phyloP scores from a whole-genome alignment of 2,329 filamentous ascomycete genomes.

The Botrytis squamosa region DNA sequence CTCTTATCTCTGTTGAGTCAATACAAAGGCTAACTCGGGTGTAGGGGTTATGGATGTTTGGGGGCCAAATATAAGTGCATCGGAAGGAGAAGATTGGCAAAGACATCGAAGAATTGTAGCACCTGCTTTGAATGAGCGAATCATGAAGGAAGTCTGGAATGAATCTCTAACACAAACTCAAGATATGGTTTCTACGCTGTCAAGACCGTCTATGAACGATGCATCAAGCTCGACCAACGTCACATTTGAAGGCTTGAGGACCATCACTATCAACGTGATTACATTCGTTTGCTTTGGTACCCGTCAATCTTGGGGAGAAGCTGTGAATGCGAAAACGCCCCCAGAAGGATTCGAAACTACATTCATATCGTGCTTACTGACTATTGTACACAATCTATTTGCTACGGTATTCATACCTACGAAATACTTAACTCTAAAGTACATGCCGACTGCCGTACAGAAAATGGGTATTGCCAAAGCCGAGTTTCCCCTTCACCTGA shows the following conservation, averaged over 20 bases:
- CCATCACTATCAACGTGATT: constrained; percentile 51
- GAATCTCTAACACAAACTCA: constrained; percentile 39
- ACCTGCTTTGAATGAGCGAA: constrained; percentile 45
- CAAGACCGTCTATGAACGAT: constrained; percentile 32
- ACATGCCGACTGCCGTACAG: background rate
- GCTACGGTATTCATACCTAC: constrained; percentile 12
- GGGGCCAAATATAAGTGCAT: constrained; percentile 20
- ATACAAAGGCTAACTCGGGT: background rate
- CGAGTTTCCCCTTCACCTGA: constrained; percentile 5
- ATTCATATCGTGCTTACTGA: constrained; percentile 17
- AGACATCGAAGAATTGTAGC: constrained; percentile 45
- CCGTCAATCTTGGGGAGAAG: constrained; percentile 22
- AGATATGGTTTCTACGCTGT: constrained; percentile 35
- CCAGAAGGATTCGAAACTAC: constrained; percentile 26
- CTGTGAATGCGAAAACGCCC: constrained; percentile 26
- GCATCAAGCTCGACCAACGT: constrained; percentile 39
- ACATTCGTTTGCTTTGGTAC: constrained; percentile 49
- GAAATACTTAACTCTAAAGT: background rate
- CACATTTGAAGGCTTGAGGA: constrained; percentile 39
- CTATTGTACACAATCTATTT: background rate
- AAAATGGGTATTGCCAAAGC: background rate
- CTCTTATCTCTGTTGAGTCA: background rate
- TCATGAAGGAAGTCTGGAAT: constrained; percentile 42
- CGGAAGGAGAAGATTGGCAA: constrained; percentile 42
- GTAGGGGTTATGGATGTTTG: constrained; percentile 8